A percentile compares a stretch with the other conserved stretches of the same genome.
Conservation (phyloP, 768 basidiomycete species). For the Boletus bicolor region DNA sequence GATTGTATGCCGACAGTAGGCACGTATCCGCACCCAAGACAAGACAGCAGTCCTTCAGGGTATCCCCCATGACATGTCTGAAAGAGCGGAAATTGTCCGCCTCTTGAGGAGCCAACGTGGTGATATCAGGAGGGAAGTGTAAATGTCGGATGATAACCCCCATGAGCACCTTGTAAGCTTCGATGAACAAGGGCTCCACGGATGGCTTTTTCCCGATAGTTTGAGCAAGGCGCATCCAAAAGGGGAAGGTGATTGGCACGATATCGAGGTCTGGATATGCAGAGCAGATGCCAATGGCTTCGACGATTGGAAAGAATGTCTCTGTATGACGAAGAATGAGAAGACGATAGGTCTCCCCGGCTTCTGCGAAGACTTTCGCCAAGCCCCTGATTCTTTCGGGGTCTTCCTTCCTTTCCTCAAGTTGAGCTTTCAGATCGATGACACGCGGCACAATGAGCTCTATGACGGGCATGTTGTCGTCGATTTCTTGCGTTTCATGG, state of each 20-base stretch:
- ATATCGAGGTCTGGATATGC: constrained; percentile 93
- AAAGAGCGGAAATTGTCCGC: constrained; percentile 92
- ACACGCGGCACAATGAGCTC: constrained; percentile 85
- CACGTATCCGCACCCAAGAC: constrained; percentile 88
- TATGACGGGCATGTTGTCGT: constrained; percentile 89
- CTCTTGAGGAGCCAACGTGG: constrained; percentile 72
- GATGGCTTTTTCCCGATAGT: constrained; percentile 74
- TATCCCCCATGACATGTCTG: constrained; percentile 98
- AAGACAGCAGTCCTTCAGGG: constrained; percentile 95
- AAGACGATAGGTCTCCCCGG: constrained; percentile 92
- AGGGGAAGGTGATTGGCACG: constrained; percentile 95
- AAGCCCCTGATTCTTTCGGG: constrained; percentile 86
- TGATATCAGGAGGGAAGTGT: constrained; percentile 79
- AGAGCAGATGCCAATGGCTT: constrained; percentile 91
- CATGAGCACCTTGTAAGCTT: constrained; percentile 84
- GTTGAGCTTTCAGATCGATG: constrained; percentile 62
- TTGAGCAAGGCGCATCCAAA: constrained; percentile 98
- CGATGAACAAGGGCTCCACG: constrained; percentile 71
- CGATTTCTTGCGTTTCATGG: constrained; percentile 96
- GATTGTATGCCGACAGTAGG: constrained; percentile 73
- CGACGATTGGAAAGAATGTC: constrained; percentile 91
- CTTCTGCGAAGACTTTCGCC: constrained; percentile 93
- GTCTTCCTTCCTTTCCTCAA: constrained; percentile 66
- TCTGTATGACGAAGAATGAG: constrained; percentile 87
- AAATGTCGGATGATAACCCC: constrained; percentile 84